Evolutionary conservation across 768 basidiomycete species (phyloP).

Genomic region (Atractiella rhizophila): DNA sequence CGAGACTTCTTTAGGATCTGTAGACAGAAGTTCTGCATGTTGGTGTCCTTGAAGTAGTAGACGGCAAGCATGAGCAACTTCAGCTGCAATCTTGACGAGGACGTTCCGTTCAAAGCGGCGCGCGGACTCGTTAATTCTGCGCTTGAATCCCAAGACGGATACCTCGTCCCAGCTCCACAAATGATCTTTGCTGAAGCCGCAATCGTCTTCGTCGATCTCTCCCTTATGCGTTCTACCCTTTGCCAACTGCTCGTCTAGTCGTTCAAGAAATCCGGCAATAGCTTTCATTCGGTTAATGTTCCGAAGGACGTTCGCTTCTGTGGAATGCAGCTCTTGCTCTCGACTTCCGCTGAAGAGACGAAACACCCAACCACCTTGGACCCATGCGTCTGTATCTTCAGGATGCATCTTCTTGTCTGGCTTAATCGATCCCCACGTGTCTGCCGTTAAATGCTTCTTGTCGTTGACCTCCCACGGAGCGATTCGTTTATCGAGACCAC

Average conservation of each 20-base stretch:
- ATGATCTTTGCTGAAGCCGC: constrained; percentile 10
- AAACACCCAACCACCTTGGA: constrained; percentile 17
- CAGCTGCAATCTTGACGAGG: not conserved
- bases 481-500: constrained; percentile 14
- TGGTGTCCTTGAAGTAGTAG: not conserved
- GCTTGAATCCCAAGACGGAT: constrained; percentile 3
- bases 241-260: constrained; percentile 14
- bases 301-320: constrained; percentile 12
- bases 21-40: not conserved
- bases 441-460: constrained; percentile 13
- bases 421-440: constrained; percentile 11
- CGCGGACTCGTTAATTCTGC: not conserved
- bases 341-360: constrained; percentile 17
- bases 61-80: not conserved
- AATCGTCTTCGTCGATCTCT: not conserved
- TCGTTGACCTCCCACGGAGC: constrained; percentile 18
- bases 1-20: constrained; percentile 1
- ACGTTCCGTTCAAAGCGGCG: not conserved
- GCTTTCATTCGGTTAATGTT: constrained; percentile 18
- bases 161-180: constrained; percentile 14
- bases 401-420: constrained; percentile 3
- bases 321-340: constrained; percentile 13
- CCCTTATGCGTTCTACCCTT: constrained; percentile 6
- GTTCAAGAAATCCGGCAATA: constrained; percentile 16
- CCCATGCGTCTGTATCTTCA: constrained; percentile 8